phyloP scores from a whole-genome alignment of 129 eudicot genomes.

The Rutidosis leptorrhynchoides region DNA sequence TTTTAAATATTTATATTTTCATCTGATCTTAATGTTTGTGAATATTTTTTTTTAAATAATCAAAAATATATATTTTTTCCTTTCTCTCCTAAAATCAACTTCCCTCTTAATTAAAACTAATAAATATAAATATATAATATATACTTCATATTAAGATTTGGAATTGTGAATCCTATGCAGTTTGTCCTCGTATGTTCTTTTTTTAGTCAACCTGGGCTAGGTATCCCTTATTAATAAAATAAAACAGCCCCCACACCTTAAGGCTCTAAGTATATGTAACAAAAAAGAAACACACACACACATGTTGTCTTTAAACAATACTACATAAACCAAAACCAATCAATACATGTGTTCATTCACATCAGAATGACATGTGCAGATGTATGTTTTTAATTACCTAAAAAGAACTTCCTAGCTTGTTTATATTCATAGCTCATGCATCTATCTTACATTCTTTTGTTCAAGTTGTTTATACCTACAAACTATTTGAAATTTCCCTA shows the following conservation, averaged over 20 bases:
- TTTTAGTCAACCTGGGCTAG: slow-evolving; percentile 24
- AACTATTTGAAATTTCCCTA: not conserved
- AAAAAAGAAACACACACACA: slow-evolving; percentile 30
- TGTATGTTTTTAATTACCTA: slow-evolving; percentile 13
- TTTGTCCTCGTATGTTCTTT: slow-evolving; percentile 23
- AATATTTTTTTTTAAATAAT: too few relatives aligned
- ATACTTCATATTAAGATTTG: slow-evolving; percentile 17
- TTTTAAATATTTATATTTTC: too few relatives aligned
- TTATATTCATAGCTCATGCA: not conserved
- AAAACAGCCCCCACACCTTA: slow-evolving; percentile 6
- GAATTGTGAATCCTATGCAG: slow-evolving; percentile 25
- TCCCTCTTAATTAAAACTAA: too few relatives aligned
- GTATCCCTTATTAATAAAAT: slow-evolving; percentile 9
- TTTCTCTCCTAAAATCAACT: too few relatives aligned
- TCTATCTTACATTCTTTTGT: not conserved
- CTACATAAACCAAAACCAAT: slow-evolving; percentile 31
- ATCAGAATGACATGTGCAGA: slow-evolving; percentile 21
- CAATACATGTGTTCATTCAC: slow-evolving; percentile 28
- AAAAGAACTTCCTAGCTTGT: not conserved
- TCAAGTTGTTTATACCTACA: not conserved
- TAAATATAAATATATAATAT: not conserved
- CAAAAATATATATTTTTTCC: too few relatives aligned
- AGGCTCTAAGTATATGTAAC: not conserved
- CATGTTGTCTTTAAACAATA: slow-evolving; percentile 30
- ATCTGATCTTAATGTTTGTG: too few relatives aligned